Evolutionary conservation across 2,329 filamentous ascomycete species (phyloP), one percentile per base, ranked within the genome.

Genomic region (Cercospora canescens): DNA sequence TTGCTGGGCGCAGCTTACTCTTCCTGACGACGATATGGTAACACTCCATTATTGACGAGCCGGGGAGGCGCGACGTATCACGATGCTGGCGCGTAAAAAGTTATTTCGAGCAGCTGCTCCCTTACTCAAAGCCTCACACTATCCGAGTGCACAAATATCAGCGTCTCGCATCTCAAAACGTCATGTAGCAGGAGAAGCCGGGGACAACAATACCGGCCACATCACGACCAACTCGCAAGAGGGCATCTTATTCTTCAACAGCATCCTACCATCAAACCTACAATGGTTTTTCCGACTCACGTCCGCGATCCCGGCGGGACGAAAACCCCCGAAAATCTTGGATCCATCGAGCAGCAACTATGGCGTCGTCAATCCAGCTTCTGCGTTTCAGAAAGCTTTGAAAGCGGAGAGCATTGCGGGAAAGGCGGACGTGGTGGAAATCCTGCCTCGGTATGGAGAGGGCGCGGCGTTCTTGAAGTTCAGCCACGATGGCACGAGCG

Each of bases 391-490:
- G 54, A 85, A 74, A 39, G 76, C 75, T 21, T 68, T 70, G 60
- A 71, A 74, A 63, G 67, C 69, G 32, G 74, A 68, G 24, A 69
- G 71, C 14, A 67, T 76, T 9, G 70, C 69, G 2, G 60, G 60
- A 12, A 68, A 73, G 9, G 72, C 96, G 56, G 88, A 89, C 65
- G 87, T 97, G 55, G 91, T 89, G 3, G 90, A 96, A 74, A 89
- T 97, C 16, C 79, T 97, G 18, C 93, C 94, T 0, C 86, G 93
- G 3, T 83, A 96, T 30, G 94, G 96, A 73, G 95, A 99, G 75
- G 95, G 95, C 16, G 95, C 95, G 12, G 93, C 92, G 0, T 98
- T 96, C 76, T 89, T 98, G 77, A 97, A 96, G 77, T 93, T 96
- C 76, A 85, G 85, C 16, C 87, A 87, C 70, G 82, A 83, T 76